These are phyloP conservation scores for Xylaria hypoxylon DNA, from an alignment of 2,329 filamentous ascomycete genomes.

Conservation along the genomic window DNA sequence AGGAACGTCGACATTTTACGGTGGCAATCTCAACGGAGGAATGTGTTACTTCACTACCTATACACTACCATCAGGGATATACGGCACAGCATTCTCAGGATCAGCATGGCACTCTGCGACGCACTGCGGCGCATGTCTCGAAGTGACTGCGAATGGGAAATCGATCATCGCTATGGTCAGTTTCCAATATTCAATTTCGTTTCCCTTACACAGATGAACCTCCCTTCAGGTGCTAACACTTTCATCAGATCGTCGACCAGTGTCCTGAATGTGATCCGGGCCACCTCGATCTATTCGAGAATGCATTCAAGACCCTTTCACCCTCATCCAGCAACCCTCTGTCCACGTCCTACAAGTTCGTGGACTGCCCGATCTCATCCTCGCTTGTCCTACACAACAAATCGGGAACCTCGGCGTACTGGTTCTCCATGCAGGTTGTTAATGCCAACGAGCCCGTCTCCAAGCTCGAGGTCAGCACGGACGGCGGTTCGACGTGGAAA, in stretches of 20 bases:
- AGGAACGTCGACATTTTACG: constrained; percentile 64
- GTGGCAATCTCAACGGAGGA: constrained; percentile 68
- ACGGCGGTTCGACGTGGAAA: constrained; percentile 70
- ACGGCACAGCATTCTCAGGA: constrained; percentile 71
- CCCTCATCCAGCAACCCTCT: constrained; percentile 52
- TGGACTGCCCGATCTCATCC: constrained; percentile 56
- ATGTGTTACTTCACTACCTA: constrained; percentile 73
- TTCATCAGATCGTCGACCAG: constrained; percentile 57
- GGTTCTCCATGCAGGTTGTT: constrained; percentile 70
- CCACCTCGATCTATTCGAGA: constrained; percentile 60
- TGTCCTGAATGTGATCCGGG: constrained; percentile 56
- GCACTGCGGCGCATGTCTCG: constrained; percentile 71
- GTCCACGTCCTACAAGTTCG: constrained; percentile 56
- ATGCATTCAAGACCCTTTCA: constrained; percentile 56
- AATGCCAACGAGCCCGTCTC: constrained; percentile 69
- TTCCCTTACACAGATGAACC: neutral
- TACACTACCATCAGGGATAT: constrained; percentile 68
- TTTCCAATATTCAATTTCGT: neutral
- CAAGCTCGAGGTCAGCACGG: constrained; percentile 69
- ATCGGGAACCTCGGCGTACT: constrained; percentile 57
- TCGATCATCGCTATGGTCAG: constrained; percentile 73
- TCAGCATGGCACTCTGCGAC: constrained; percentile 66
- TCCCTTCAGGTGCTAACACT: constrained; percentile 7
- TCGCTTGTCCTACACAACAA: constrained; percentile 60
- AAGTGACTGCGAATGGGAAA: constrained; percentile 68